phyloP scores from a whole-genome alignment of 352 stramenopile genomes.

The Globisporangium nunn region DNA sequence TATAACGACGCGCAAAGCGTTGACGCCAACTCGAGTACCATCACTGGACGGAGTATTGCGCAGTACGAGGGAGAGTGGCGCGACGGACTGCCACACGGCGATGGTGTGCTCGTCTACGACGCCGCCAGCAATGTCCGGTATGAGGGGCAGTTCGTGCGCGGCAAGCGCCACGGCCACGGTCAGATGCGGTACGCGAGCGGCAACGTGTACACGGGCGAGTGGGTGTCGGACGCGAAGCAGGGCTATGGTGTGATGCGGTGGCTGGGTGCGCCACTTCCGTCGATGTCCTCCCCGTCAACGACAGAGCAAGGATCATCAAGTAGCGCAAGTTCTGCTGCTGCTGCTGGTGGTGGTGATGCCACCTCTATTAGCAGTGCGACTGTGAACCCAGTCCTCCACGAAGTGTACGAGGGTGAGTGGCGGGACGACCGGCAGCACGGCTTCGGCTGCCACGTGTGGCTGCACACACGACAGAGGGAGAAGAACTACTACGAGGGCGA shows the following conservation, averaged over 20 bases:
- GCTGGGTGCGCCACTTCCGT: conserved; percentile 15
- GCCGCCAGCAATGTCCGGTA: conserved; percentile 45
- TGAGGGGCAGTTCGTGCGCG: conserved; percentile 40
- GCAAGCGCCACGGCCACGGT: conserved; percentile 50
- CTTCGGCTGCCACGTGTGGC: conserved; percentile 80
- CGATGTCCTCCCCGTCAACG: too few species aligned
- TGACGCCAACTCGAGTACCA: conserved; percentile 1
- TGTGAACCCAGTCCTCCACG: conserved; percentile 13
- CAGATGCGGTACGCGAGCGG: conserved; percentile 59
- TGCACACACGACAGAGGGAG: conserved; percentile 21
- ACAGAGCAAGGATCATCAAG: not conserved
- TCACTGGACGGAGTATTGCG: conserved; percentile 37
- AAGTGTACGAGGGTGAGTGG: conserved; percentile 79
- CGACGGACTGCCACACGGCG: conserved; percentile 59
- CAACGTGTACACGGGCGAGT: conserved; percentile 67
- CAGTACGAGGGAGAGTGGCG: conserved; percentile 79
- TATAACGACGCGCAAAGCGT: not conserved
- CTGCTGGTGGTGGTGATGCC: not conserved
- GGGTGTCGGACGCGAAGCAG: conserved; percentile 56
- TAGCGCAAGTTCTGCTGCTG: not conserved
- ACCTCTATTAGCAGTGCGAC: too few species aligned
- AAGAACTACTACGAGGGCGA: conserved; percentile 86
- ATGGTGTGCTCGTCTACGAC: conserved; percentile 69
- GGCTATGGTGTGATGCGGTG: conserved; percentile 81
- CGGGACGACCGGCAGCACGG: conserved; percentile 61